phyloP scores from a whole-genome alignment of 352 stramenopile genomes.

The Globisporangium sylvaticum region DNA sequence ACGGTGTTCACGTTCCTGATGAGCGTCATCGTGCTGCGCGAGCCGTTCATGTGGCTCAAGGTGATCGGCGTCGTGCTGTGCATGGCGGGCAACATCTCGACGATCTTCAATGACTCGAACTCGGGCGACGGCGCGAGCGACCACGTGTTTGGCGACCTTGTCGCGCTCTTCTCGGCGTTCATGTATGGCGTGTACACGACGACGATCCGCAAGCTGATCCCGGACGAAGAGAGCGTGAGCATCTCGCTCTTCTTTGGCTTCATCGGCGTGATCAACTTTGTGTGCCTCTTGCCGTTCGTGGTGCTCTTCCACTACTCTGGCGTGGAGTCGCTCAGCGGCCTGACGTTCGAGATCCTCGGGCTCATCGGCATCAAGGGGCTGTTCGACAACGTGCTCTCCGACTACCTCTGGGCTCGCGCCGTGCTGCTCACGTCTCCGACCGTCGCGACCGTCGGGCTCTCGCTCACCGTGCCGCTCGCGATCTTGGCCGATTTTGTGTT shows the following conservation, averaged over 20 bases:
- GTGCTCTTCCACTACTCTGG: slow-evolving; percentile 66
- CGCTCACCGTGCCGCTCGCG: slow-evolving; percentile 95
- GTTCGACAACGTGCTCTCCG: slow-evolving; percentile 94
- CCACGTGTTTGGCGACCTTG: slow-evolving; percentile 57
- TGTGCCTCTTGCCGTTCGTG: slow-evolving; percentile 60
- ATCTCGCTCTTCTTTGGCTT: slow-evolving; percentile 96
- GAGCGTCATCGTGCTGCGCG: slow-evolving; percentile 74
- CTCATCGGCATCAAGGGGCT: slow-evolving; percentile 89
- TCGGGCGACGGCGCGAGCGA: slow-evolving; percentile 26
- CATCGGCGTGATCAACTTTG: slow-evolving; percentile 88
- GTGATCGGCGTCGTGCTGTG: slow-evolving; percentile 85
- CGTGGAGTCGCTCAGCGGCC: slow-evolving; percentile 58
- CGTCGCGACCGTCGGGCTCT: slow-evolving; percentile 95
- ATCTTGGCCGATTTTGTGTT: slow-evolving; percentile 89
- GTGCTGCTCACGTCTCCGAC: slow-evolving; percentile 95
- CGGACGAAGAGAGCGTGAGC: slow-evolving; percentile 85
- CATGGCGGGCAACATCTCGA: slow-evolving; percentile 88
- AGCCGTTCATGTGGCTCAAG: slow-evolving; percentile 83
- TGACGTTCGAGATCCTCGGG: slow-evolving; percentile 77
- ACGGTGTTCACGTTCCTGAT: slow-evolving; percentile 94
- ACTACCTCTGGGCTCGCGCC: slow-evolving; percentile 94
- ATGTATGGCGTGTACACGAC: slow-evolving; percentile 95
- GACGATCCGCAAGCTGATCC: slow-evolving; percentile 68
- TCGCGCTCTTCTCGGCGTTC: slow-evolving; percentile 71
- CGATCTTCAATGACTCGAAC: slow-evolving; percentile 72